These are phyloP conservation scores for Fomitopsis palustris DNA, from an alignment of 1,284 basidiomycete species.

Conservation along the genomic window DNA sequence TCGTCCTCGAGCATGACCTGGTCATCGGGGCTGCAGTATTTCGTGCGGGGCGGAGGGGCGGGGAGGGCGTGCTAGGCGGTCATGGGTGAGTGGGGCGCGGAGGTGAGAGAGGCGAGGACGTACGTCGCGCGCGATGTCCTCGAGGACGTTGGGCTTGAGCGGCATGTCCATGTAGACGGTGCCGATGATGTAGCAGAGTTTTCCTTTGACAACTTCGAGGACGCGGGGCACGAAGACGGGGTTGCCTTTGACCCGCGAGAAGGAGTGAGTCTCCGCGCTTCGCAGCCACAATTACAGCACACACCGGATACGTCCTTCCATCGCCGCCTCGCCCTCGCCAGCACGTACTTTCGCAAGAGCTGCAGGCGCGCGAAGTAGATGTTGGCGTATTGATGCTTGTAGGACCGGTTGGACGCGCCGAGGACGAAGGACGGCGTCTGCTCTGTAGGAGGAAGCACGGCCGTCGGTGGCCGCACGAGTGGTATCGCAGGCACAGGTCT, in stretches of 20 bases:
- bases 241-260: constrained; percentile 41
- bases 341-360: constrained; percentile 59
- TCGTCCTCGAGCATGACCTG: constrained; percentile 93
- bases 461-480: constrained; percentile 22
- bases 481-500: constrained; percentile 20
- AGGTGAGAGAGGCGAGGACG: constrained; percentile 26
- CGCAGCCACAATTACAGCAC: constrained; percentile 14
- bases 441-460: constrained; percentile 22
- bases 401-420: constrained; percentile 53
- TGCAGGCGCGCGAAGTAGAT: constrained; percentile 85
- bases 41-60: constrained; percentile 70
- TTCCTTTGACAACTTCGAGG: constrained; percentile 82
- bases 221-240: constrained; percentile 81
- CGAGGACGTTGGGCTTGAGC: constrained; percentile 94
- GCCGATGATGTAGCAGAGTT: constrained; percentile 89
- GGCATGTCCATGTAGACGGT: constrained; percentile 99
- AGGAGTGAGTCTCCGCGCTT: not conserved
- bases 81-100: not conserved
- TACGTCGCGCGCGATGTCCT: constrained; percentile 92
- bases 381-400: constrained; percentile 90
- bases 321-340: constrained; percentile 55
- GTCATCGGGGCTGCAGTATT: constrained; percentile 80
- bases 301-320: constrained; percentile 70
- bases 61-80: constrained; percentile 81
- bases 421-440: constrained; percentile 58